Conservation (phyloP, 495 filamentous ascomycete genomes). For the Thozetella sp. region DNA sequence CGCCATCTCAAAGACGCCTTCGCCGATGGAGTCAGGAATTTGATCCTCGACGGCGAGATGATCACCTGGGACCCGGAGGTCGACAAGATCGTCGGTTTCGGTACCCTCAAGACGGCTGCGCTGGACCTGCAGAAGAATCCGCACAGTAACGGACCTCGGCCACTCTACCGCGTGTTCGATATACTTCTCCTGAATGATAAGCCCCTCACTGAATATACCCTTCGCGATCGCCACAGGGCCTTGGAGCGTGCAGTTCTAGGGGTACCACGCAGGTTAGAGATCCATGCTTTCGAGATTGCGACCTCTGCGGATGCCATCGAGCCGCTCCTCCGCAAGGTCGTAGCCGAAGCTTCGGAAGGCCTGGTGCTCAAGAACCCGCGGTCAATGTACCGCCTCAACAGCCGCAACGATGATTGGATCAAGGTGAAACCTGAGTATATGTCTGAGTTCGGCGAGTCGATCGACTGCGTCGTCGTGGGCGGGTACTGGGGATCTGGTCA, state of each 20-base stretch:
- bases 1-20: slow-evolving; percentile 81
- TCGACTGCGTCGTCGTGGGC: slow-evolving; percentile 87
- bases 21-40: slow-evolving; percentile 69
- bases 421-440: slow-evolving; percentile 99
- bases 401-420: slow-evolving; percentile 96
- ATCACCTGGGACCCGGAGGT: slow-evolving; percentile 95
- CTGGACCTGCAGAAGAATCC: slow-evolving; percentile 80
- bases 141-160: slow-evolving; percentile 69
- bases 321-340: slow-evolving; percentile 73
- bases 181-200: slow-evolving; percentile 85
- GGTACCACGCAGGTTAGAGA: slow-evolving; percentile 76
- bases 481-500: slow-evolving; percentile 91
- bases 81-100: slow-evolving; percentile 85
- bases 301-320: slow-evolving; percentile 73
- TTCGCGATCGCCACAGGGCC: slow-evolving; percentile 80
- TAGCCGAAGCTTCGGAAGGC: slow-evolving; percentile 88
- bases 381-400: slow-evolving; percentile 83
- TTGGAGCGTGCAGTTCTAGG: slow-evolving; percentile 66
- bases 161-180: slow-evolving; percentile 85
- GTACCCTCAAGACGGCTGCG: slow-evolving; percentile 91
- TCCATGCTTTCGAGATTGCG: slow-evolving; percentile 74
- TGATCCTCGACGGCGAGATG: slow-evolving; percentile 98
- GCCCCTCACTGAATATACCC: slow-evolving; percentile 76
- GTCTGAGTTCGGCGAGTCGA: slow-evolving; percentile 91
- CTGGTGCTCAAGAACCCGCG: slow-evolving; percentile 93